A percentile compares a stretch with the other conserved stretches of the same genome.
These are phyloP conservation scores for Taxillus chinensis DNA, from an alignment of 164 flowering plant species.

Conservation along the genomic window DNA sequence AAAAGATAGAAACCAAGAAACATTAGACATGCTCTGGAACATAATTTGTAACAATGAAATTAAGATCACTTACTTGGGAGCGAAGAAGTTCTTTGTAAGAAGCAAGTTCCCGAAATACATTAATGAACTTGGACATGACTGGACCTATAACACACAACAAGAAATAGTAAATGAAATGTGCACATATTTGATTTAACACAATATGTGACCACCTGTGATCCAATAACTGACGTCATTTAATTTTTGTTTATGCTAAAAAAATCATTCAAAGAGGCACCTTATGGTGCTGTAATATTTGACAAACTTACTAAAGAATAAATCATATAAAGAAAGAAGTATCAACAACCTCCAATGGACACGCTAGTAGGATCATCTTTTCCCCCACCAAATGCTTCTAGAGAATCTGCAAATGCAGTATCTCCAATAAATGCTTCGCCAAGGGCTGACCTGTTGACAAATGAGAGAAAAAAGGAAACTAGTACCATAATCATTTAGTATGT, in stretches of 20 bases:
- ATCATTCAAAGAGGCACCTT: no score
- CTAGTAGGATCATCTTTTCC: conserved; percentile 87
- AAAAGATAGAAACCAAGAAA: no score
- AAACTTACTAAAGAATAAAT: no score
- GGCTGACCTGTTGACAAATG: conserved; percentile 36
- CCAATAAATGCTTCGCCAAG: conserved; percentile 70
- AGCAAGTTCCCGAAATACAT: conserved; percentile 76
- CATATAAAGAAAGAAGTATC: background rate
- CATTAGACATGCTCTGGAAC: background rate
- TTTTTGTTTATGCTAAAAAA: no score
- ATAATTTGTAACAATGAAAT: background rate
- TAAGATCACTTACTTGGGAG: conserved; percentile 57
- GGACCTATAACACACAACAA: conserved; percentile 52
- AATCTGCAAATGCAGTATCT: conserved; percentile 65
- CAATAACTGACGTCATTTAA: no score
- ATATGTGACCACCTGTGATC: no score
- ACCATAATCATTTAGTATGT: no score
- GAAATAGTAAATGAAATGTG: background rate
- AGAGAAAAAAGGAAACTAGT: background rate
- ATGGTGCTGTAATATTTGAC: no score
- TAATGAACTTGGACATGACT: conserved; percentile 64
- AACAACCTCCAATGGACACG: conserved; percentile 81
- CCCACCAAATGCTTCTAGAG: conserved; percentile 80
- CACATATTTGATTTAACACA: no score
- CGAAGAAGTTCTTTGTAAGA: conserved; percentile 83